Evolutionary conservation across 2,329 filamentous ascomycete genomes (phyloP), one percentile per base, ranked within the genome.

Genomic region (Hymenoscyphus fructigenus): DNA sequence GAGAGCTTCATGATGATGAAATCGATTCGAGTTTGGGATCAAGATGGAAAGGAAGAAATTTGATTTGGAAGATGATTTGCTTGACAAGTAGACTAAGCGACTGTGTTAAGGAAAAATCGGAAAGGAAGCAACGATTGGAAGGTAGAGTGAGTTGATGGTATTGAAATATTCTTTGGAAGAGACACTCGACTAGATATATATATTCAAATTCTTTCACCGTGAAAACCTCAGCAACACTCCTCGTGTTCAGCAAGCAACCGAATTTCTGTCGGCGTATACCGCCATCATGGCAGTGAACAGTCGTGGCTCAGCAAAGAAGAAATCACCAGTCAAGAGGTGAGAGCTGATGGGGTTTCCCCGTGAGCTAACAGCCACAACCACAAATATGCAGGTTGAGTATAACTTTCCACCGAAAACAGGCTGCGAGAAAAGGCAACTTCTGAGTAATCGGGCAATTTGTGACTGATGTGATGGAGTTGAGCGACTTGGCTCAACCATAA

Each of bases 1-100:
- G 47, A 41, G 56, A 62, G 36, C 60, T 57, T 65, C 64, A 65
- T 65, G 32, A 34, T 62, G 59, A 14, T 17, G 38, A 41, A 7
- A 29, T 47, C 17, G 26, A 29, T 36, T 20, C n/a, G 12, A 7
- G 29, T 5, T 32, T 32, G 29, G 29, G 5, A 32, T 20, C 9
- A 59, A 29, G 23, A 32, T 32, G 55, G 10, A 53, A 10, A 32
- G 14, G 12, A 53, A n/a, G 20, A 17, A 32, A 10, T 34, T n/a
- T 1, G 57, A 28, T 26, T 17, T 12, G 15, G 26, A n/a, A 20
- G 2, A 36, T 17, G 12, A 36, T 28, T 29, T 3, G 23, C 28
- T 26, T 59, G n/a, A 34, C 26, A 32, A 17, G 47, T 23, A 57
- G 4, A 32, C 12, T 56, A 41, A 60, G 57, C 44, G 57, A 64